phyloP scores from a whole-genome alignment of 2,329 filamentous ascomycete genomes.

The Epichloe baconii region DNA sequence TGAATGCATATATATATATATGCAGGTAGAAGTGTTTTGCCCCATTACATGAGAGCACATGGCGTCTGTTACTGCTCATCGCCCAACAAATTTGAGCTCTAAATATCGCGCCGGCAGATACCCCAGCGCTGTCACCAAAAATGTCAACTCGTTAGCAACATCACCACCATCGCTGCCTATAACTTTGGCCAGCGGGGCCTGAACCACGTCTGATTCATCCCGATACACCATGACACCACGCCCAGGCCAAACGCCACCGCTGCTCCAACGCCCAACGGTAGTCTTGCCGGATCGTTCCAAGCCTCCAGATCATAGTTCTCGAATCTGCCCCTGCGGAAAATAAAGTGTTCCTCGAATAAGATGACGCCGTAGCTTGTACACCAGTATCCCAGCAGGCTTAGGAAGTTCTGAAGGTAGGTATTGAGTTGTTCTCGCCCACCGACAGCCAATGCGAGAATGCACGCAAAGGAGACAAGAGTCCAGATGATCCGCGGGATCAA shows the following conservation, averaged over 20 bases:
- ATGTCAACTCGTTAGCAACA: slow-evolving; percentile 28
- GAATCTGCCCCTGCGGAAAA: slow-evolving; percentile 28
- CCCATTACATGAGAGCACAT: neutral
- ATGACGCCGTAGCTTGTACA: slow-evolving; percentile 28
- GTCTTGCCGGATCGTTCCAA: slow-evolving; percentile 30
- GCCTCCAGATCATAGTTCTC: slow-evolving; percentile 26
- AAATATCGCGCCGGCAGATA: slow-evolving; percentile 29
- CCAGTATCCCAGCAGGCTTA: slow-evolving; percentile 33
- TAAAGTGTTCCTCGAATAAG: slow-evolving; percentile 27
- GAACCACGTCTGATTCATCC: slow-evolving; percentile 44
- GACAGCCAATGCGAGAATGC: slow-evolving; percentile 29
- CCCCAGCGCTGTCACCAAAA: slow-evolving; percentile 29
- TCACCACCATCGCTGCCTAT: slow-evolving; percentile 49
- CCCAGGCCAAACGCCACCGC: slow-evolving; percentile 28
- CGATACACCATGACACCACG: slow-evolving; percentile 34
- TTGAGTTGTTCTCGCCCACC: slow-evolving; percentile 27
- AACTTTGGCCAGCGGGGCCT: slow-evolving; percentile 38
- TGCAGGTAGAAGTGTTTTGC: no score
- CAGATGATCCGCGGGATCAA: slow-evolving; percentile 28
- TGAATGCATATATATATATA: no score
- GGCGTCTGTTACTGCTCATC: slow-evolving; percentile 1
- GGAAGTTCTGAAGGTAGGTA: slow-evolving; percentile 29
- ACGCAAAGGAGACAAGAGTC: slow-evolving; percentile 23
- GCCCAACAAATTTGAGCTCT: slow-evolving; percentile 20
- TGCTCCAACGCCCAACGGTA: slow-evolving; percentile 30